Evolutionary conservation across 2,329 filamentous ascomycete genomes (phyloP).

Genomic region (Saccharata proteae): DNA sequence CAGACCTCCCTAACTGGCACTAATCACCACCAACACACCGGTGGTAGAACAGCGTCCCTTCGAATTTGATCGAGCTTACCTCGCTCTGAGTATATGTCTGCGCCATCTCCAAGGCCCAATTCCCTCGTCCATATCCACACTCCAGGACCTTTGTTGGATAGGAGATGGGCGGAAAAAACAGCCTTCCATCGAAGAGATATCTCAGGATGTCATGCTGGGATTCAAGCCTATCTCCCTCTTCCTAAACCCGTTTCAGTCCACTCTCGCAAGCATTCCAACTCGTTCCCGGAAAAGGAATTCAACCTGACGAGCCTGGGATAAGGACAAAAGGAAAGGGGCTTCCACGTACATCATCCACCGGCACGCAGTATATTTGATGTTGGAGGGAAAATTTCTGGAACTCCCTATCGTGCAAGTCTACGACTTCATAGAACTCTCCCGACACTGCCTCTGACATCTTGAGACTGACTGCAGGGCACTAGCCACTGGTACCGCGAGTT

Average conservation of each 20-base stretch:
- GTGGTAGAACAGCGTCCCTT: no score
- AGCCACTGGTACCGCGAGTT: background rate
- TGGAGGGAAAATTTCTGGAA: slow-evolving; percentile 28
- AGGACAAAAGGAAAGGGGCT: background rate
- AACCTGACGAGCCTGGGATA: background rate
- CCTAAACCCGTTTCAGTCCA: slow-evolving; percentile 13
- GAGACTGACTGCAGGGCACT: slow-evolving; percentile 1
- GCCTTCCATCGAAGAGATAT: slow-evolving; percentile 16
- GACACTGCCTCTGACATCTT: slow-evolving; percentile 9
- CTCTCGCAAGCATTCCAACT: no score
- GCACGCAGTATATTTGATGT: slow-evolving; percentile 26
- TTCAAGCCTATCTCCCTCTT: slow-evolving; percentile 25
- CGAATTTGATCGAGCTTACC: slow-evolving; percentile 18
- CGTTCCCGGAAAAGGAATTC: no score
- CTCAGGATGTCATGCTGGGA: slow-evolving; percentile 22
- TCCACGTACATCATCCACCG: slow-evolving; percentile 22
- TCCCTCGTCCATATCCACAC: slow-evolving; percentile 26
- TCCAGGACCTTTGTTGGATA: slow-evolving; percentile 24
- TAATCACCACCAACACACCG: no score
- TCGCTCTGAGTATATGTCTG: slow-evolving; percentile 25
- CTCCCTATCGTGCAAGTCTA: slow-evolving; percentile 23
- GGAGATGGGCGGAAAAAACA: slow-evolving; percentile 19
- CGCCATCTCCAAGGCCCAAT: slow-evolving; percentile 25
- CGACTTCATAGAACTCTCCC: slow-evolving; percentile 10
- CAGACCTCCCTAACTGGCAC: no score